Evolutionary conservation across 208 protist species (phyloP).

Genomic region (Leishmania guyanensis): DNA sequence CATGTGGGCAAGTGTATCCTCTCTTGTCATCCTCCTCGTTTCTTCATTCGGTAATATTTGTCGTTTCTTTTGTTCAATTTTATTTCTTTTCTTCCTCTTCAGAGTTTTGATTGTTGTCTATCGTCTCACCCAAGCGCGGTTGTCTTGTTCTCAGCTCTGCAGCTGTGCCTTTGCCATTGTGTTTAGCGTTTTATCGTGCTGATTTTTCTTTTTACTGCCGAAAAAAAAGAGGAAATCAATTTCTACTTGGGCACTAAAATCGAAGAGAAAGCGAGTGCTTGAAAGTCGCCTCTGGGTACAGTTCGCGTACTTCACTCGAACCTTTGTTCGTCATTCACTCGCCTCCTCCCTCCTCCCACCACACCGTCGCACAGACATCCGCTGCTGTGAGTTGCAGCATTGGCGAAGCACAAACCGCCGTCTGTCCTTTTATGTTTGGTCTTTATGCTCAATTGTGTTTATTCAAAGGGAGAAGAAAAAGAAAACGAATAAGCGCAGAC

Average conservation of each 20-base stretch:
- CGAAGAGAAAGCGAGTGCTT: not conserved
- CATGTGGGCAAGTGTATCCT: not conserved
- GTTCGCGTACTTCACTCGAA: not conserved
- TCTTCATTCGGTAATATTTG: slow-evolving; percentile 3
- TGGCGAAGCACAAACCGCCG: not conserved
- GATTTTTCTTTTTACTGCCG: not conserved
- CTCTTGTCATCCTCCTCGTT: not conserved
- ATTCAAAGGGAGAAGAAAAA: not conserved
- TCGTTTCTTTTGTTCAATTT: not conserved
- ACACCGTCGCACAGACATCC: too few species aligned
- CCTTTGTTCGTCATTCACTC: too few species aligned
- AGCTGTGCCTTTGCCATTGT: not conserved
- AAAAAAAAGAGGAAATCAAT: not conserved
- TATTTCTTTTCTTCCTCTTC: slow-evolving; percentile 8
- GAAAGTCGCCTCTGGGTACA: not conserved
- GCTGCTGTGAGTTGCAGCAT: not conserved
- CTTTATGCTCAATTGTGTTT: not conserved
- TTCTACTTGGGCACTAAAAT: not conserved
- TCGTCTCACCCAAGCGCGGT: not conserved
- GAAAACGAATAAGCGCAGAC: not conserved
- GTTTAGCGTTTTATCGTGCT: not conserved
- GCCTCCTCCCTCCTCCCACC: too few species aligned
- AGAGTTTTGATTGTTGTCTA: slow-evolving; percentile 13
- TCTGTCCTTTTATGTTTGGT: not conserved
- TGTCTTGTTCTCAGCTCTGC: not conserved